Conservation (phyloP, 305 asterid genomes). For the Fraxinus sp. region DNA sequence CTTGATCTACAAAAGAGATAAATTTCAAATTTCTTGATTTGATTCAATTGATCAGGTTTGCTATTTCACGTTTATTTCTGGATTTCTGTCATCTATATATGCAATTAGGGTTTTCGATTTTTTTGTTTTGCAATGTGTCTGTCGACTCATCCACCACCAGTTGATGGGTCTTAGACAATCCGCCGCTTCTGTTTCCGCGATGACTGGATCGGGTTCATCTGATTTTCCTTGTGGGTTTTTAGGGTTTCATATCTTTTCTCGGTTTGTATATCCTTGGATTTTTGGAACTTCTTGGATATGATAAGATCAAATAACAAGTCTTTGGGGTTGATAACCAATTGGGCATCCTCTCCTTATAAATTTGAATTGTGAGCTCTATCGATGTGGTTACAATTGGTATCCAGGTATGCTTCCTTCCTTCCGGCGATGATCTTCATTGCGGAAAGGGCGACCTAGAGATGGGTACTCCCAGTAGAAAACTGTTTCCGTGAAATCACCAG, state of each 20-base stretch:
- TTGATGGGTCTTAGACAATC: conserved; percentile 21
- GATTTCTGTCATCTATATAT: neutral
- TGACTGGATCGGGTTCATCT: conserved; percentile 15
- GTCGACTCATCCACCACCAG: neutral
- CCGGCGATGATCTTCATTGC: neutral
- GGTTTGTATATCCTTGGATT: conserved; percentile 7
- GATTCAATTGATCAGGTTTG: neutral
- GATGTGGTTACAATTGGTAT: neutral
- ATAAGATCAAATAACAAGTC: no score
- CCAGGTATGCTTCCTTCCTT: neutral
- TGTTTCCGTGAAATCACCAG: neutral
- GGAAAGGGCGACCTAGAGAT: neutral
- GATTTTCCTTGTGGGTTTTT: conserved; percentile 3
- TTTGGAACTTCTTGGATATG: neutral
- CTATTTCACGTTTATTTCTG: neutral
- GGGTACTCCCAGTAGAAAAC: neutral
- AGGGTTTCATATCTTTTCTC: conserved; percentile 5
- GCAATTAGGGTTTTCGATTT: neutral
- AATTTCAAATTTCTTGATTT: neutral
- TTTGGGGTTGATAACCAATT: no score
- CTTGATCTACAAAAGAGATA: neutral
- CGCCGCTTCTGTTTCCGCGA: neutral
- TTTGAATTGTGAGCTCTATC: neutral
- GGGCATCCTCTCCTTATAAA: neutral
- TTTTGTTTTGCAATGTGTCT: neutral